Base-by-base conservation (phyloP, 371 early-diverging fungal genomes). In the Mucor velutinosus region DNA sequence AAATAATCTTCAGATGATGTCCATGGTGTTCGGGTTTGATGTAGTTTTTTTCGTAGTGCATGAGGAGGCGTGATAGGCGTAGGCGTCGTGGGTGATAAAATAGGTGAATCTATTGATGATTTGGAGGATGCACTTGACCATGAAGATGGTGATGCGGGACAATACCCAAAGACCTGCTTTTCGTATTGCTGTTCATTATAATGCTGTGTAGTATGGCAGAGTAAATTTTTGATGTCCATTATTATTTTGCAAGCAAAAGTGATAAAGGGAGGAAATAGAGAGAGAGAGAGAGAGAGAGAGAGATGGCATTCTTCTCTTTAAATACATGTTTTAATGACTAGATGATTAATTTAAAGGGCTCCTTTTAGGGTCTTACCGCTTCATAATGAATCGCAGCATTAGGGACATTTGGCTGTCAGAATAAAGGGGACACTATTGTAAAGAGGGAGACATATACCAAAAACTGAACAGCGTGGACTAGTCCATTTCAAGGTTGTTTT, bases 21-120 rank as follows among this genome's bases (percentile, higher is more conserved):
- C 81, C 81, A 80, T 29, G 81, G 81, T 35, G 72, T 76, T 25
- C 81, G 76, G 15, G 81, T 78, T 57, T 80, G 80, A 32, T 69
- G 73, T 4, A 62, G 69, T 25, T 45, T 58, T 11, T 41, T 30
- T 25, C 32, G 3, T 10, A 51, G 12, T 51, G 51, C 10, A 3
- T 25, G 11, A 23, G 57, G 58, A 43, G 15, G 25, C 12, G 12
- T 41, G 51, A 14, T 33, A 37, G 19, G 66, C 51, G 30, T 19
- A 37, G 62, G 45, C 8, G 23, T 32, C 2, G 12, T 35, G 32
- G 74, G 60, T 0, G 71, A 74, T 39, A 66, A 58, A 35, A 73
- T 66, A 7, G 69, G 71, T 37, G 72, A 60, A 10, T 74, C 62
- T 32, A 64, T 60, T 19, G 43, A 61, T 27, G 71, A 60, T 29